Evolutionary conservation across 257 asterid genomes (phyloP), one percentile per base, ranked within the genome.

Genomic region (Eucommia ulmoides): DNA sequence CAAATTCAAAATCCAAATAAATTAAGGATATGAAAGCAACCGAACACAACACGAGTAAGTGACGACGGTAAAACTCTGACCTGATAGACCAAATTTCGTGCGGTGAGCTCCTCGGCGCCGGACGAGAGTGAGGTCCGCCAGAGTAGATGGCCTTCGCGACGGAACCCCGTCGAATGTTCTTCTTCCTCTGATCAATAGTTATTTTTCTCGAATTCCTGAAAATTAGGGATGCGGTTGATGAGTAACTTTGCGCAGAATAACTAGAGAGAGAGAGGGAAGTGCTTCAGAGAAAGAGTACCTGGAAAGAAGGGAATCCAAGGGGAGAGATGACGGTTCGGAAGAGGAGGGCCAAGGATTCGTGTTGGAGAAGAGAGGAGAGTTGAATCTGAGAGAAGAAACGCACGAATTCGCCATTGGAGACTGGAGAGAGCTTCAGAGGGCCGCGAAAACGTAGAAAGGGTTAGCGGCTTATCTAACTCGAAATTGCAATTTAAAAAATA

Each of bases 1-100:
- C 26, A 8, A 70, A 51, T 12, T 23, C 65, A 42, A 16, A 33
- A 20, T 41, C 26, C 55, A n/a, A 20, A 58, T 16, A 41, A 25
- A 20, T 29, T 33, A 16, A 18, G 2, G 3, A 33, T 22, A 46
- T 29, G 23, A 55, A 49, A 22, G 50, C 44, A 22, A 23, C 15
- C 5, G 46, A 55, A 11, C 23, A 23, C 26, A 51, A 26, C 38
- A 29, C 7, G 12, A 5, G 8, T 29, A 29, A 12, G 38, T 7
- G 12, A 29, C 38, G 12, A 29, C 12, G 38, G 38, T 12, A 29
- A 12, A 29, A 29, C 38, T 12, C 38, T 5, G 12, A 29, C 38
- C 38, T 29, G 12, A 29, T 29, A 12, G 38, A 29, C 38, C 38
- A 29, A 29, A 29, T 29, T 5, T 12, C 38, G 8, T 29, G 38